These are phyloP conservation scores for Phytophthora ramorum DNA, from an alignment of 352 stramenopile genomes.

Conservation along the genomic window DNA sequence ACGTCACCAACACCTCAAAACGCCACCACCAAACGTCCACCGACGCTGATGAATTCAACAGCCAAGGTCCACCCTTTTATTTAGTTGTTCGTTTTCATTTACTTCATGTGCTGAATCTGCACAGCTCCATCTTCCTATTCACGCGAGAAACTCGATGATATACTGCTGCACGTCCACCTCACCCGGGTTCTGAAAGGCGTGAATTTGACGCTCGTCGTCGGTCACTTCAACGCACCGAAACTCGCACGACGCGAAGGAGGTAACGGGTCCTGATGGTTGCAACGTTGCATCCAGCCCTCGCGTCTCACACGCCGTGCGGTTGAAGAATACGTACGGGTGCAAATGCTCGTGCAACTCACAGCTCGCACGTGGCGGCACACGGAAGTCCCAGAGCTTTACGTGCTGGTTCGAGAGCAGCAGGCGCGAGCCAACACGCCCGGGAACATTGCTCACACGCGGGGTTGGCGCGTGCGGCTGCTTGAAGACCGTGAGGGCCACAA, in stretches of 20 bases:
- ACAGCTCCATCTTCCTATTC: background rate
- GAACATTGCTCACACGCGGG: conserved; percentile 13
- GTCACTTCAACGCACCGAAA: conserved; percentile 46
- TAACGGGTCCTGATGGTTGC: conserved; percentile 30
- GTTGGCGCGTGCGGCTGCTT: conserved; percentile 19
- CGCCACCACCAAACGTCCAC: background rate
- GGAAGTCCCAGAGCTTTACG: conserved; percentile 54
- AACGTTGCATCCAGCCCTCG: conserved; percentile 37
- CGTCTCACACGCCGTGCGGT: conserved; percentile 40
- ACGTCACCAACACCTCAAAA: background rate
- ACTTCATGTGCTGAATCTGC: background rate
- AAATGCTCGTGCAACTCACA: conserved; percentile 51
- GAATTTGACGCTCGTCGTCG: conserved; percentile 28
- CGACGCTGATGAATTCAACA: conserved; percentile 4
- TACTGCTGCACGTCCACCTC: conserved; percentile 39
- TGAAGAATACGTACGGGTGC: conserved; percentile 52
- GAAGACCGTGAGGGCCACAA: conserved; percentile 37
- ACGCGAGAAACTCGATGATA: conserved; percentile 44
- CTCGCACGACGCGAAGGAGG: conserved; percentile 34
- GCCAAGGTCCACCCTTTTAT: background rate
- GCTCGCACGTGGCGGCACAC: conserved; percentile 26
- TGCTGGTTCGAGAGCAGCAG: conserved; percentile 43
- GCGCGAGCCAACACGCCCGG: conserved; percentile 32
- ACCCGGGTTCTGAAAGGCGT: conserved; percentile 47
- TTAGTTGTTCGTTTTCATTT: background rate